These are phyloP conservation scores for Verticillium nonalfalfae DNA, from an alignment of 2,329 filamentous ascomycete genomes.

Conservation along the genomic window DNA sequence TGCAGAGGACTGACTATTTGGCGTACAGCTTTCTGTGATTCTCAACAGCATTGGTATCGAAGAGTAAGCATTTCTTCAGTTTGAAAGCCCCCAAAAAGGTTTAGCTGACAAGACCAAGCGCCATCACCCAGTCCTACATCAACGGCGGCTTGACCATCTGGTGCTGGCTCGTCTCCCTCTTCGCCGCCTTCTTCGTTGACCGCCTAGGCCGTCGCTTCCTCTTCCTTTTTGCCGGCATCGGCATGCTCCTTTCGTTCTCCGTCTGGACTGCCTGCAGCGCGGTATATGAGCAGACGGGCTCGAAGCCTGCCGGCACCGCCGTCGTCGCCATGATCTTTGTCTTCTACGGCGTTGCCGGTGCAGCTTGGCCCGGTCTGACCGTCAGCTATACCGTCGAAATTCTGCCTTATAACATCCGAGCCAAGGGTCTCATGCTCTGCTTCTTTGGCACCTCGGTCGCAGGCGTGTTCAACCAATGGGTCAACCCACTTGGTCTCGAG, in stretches of 20 bases:
- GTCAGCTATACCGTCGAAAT: constrained; percentile 47
- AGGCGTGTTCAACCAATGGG: constrained; percentile 46
- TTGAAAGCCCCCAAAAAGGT: constrained; percentile 33
- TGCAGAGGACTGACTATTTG: background rate
- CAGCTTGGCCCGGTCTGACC: constrained; percentile 52
- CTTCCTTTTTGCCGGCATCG: constrained; percentile 38
- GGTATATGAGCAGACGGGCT: constrained; percentile 32
- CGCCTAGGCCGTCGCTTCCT: constrained; percentile 48
- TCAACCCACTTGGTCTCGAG: constrained; percentile 48
- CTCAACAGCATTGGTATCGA: constrained; percentile 32
- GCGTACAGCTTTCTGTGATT: background rate
- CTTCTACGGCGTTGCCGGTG: constrained; percentile 38
- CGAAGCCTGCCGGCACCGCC: constrained; percentile 28
- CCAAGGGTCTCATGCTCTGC: constrained; percentile 50
- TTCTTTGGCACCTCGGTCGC: constrained; percentile 49
- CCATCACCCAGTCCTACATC: background rate
- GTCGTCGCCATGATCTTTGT: constrained; percentile 36
- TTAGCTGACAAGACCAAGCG: background rate
- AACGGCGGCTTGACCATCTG: constrained; percentile 43
- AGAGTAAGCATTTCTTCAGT: constrained; percentile 42
- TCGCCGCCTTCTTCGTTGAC: constrained; percentile 47
- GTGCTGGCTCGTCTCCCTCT: constrained; percentile 43
- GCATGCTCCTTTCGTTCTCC: constrained; percentile 41
- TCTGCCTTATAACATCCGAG: constrained; percentile 40
- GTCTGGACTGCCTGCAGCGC: constrained; percentile 42